These are phyloP conservation scores for Sporothrix curviconia DNA, from an alignment of 2,329 filamentous ascomycete genomes.

Conservation along the genomic window DNA sequence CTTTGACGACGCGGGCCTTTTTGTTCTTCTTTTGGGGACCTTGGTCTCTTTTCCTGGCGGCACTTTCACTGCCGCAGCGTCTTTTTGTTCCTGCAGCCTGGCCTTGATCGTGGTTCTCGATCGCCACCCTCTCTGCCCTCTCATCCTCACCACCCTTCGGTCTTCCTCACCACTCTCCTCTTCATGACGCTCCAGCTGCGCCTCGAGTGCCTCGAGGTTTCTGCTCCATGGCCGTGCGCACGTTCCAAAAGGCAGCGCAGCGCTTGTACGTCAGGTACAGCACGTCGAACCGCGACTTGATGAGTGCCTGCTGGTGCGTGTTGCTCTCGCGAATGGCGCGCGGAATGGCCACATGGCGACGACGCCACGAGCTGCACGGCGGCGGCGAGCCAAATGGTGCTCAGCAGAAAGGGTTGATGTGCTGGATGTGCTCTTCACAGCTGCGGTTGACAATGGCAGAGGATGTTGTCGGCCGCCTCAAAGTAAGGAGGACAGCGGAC, in stretches of 20 bases:
- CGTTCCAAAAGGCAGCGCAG: slow-evolving; percentile 5
- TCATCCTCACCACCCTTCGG: not conserved
- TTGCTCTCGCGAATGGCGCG: too few relatives aligned
- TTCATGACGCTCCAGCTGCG: not conserved
- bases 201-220: slow-evolving; percentile 5
- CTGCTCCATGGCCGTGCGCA: slow-evolving; percentile 12
- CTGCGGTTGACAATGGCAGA: slow-evolving; percentile 11
- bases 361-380: slow-evolving; percentile 4
- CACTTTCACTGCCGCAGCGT: not conserved
- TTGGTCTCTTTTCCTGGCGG: not conserved
- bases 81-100: not conserved
- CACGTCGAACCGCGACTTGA: slow-evolving; percentile 13
- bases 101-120: not conserved
- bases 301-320: not conserved
- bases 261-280: slow-evolving; percentile 9
- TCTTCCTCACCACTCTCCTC: not conserved
- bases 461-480: slow-evolving; percentile 11
- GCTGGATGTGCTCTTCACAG: slow-evolving; percentile 1
- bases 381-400: slow-evolving; percentile 5
- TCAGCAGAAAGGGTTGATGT: slow-evolving; percentile 11
- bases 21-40: not conserved
- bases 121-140: too few relatives aligned
- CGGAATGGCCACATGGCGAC: too few relatives aligned
- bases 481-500: slow-evolving; percentile 5
- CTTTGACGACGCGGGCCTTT: not conserved